Evolutionary conservation across 371 early-diverging fungal species (phyloP).

Genomic region (Saksenaea vasiformis): DNA sequence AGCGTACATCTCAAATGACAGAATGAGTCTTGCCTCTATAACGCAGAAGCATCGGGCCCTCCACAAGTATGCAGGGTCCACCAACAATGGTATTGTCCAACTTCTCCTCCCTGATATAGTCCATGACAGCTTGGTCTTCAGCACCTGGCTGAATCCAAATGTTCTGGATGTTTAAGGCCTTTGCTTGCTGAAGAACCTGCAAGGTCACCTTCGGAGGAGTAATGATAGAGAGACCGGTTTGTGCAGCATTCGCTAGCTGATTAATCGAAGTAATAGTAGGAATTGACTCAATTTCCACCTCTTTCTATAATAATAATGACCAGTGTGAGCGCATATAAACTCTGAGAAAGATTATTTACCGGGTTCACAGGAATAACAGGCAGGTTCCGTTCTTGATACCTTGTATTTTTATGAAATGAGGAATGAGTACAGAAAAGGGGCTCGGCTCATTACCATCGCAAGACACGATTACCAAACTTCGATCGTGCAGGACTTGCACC

Average conservation of each 20-base stretch:
- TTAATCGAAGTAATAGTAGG: conserved; percentile 41
- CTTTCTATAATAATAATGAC: conserved; percentile 34
- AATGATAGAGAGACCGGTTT: conserved; percentile 69
- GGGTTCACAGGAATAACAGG: conserved; percentile 54
- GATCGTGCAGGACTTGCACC: conserved; percentile 70
- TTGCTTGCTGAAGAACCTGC: conserved; percentile 62
- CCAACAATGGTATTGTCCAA: conserved; percentile 60
- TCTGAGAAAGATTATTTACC: conserved; percentile 20
- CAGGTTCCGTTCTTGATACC: conserved; percentile 43
- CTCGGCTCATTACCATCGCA: conserved; percentile 59
- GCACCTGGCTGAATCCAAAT: conserved; percentile 88
- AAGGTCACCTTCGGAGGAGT: conserved; percentile 79
- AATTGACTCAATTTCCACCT: conserved; percentile 51
- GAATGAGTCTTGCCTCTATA: conserved; percentile 1
- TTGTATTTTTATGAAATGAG: background rate
- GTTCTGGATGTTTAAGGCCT: conserved; percentile 59
- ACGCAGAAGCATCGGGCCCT: conserved; percentile 41
- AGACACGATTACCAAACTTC: conserved; percentile 83
- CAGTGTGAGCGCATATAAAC: too few relatives aligned
- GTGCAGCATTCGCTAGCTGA: conserved; percentile 39
- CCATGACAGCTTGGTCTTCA: conserved; percentile 56
- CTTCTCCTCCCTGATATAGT: conserved; percentile 52
- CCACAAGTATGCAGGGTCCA: conserved; percentile 77
- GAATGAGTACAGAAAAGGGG: background rate
- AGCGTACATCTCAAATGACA: background rate